Conservation (phyloP, 768 basidiomycete species). For the Lenzites betulinus region DNA sequence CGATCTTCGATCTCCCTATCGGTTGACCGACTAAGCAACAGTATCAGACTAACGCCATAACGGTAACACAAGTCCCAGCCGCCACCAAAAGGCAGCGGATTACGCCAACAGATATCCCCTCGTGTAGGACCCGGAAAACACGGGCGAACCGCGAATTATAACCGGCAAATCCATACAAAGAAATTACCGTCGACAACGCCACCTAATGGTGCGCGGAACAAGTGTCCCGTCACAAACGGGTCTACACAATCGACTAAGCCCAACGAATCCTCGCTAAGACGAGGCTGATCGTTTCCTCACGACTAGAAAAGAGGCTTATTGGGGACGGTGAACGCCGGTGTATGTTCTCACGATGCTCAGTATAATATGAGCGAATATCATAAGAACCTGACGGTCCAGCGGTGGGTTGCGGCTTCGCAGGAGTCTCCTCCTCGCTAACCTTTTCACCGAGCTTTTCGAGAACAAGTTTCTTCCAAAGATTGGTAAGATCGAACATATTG, state of each 20-base stretch:
- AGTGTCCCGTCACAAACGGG: background rate
- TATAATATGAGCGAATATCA: too few species aligned
- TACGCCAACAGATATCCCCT: too few species aligned
- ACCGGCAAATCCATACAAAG: too few species aligned
- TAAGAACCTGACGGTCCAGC: background rate
- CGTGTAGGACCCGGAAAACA: too few species aligned
- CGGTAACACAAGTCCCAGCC: too few species aligned
- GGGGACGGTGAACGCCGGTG: constrained; percentile 1
- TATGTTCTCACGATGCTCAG: background rate
- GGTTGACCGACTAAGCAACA: too few species aligned
- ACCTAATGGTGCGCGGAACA: too few species aligned
- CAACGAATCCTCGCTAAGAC: background rate
- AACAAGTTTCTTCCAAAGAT: constrained; percentile 3
- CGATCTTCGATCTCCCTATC: too few species aligned
- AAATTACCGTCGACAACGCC: too few species aligned
- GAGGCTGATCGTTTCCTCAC: background rate
- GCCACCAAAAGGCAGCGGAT: too few species aligned
- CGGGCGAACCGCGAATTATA: too few species aligned
- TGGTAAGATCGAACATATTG: background rate
- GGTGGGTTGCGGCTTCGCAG: background rate
- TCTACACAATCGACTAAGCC: background rate
- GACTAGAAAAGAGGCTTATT: background rate
- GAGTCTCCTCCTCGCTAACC: background rate
- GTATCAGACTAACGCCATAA: too few species aligned
- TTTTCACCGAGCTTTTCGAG: background rate